Evolutionary conservation across 2,329 filamentous ascomycete species (phyloP), one percentile per base, ranked within the genome.

Genomic region (Fusarium tjaetaba): DNA sequence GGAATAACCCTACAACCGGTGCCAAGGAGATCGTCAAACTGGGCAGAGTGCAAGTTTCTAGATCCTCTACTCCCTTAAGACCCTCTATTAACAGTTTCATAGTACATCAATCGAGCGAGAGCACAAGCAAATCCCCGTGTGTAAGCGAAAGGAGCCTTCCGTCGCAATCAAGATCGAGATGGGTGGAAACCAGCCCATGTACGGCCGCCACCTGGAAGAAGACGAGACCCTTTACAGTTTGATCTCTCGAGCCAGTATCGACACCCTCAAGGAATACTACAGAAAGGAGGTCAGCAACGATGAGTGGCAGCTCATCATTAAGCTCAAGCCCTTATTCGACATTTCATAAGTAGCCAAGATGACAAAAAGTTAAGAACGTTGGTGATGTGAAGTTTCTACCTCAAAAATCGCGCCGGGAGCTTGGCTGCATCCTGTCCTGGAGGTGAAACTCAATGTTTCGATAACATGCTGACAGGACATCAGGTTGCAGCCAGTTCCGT

Each of bases 81-180:
- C 22, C 20, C n/a, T n/a, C 15, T n/a, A 61, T 77, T 84, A 75
- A 84, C 76, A 22, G 26, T 38, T 32, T 24, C 39, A 65, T 79
- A 97, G 95, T n/a, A 94, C 94, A 63, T 95, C 93, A 4, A 99
- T 99, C 80, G 96, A 99, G 84, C 92, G 97, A 81, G 97, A 99
- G 77, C 96, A 99, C 89, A 99, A 99, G 86, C 91, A 96, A 73
- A 92, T 99, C 75, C 89, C 88, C 15, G 88, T 97, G 65, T 97
- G 94, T 87, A 99, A 99, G 85, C 96, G 95, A 85, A 96, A 96
- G 59, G 94, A 97, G 80, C 96, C 97, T n/a, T 97, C 95, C 3
- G 97, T 99, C 15, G 96, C 96, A 26, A 88, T 99, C 86, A 99
- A 99, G 88, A 97, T 99, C 79, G 97, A 99, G 85, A 92, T 92